Percentiles rank a stretch among this genome's conserved stretches.
Evolutionary conservation across 495 filamentous ascomycete genomes (phyloP).

Genomic region (Xanthoparmelia taractica): DNA sequence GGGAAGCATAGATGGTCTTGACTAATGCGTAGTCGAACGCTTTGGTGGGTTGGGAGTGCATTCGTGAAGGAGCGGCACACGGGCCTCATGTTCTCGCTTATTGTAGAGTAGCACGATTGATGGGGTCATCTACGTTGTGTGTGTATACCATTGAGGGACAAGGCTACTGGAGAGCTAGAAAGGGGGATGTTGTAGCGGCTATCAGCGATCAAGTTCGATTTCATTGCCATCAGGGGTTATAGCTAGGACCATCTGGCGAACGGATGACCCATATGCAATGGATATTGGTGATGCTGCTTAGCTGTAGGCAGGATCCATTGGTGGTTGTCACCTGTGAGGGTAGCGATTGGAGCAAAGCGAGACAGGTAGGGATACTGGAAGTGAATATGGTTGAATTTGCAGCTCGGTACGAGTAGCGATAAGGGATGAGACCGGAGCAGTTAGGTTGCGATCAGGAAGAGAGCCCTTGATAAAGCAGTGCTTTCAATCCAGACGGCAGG

Average conservation of each 20-base stretch:
- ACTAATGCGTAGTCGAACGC: conserved; percentile 1
- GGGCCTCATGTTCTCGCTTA: conserved; percentile 6
- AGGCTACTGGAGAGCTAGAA: neutral
- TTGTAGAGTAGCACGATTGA: neutral
- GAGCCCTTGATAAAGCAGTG: no score
- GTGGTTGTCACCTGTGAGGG: neutral
- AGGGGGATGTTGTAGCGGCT: neutral
- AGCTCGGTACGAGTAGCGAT: neutral
- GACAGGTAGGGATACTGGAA: neutral
- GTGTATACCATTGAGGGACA: neutral
- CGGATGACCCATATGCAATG: neutral
- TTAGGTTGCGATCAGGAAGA: neutral
- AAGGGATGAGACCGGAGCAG: neutral
- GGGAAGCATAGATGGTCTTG: no score
- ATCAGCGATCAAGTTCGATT: neutral
- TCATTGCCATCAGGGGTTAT: neutral
- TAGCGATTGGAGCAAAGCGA: neutral
- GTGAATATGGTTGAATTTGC: neutral
- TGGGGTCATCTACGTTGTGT: neutral
- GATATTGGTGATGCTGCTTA: neutral
- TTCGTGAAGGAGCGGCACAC: neutral
- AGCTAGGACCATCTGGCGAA: neutral
- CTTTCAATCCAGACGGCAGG: no score
- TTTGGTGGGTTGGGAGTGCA: neutral
- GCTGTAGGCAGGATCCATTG: neutral